phyloP scores from a whole-genome alignment of 345 rosid species.

The Theobroma cacao region DNA sequence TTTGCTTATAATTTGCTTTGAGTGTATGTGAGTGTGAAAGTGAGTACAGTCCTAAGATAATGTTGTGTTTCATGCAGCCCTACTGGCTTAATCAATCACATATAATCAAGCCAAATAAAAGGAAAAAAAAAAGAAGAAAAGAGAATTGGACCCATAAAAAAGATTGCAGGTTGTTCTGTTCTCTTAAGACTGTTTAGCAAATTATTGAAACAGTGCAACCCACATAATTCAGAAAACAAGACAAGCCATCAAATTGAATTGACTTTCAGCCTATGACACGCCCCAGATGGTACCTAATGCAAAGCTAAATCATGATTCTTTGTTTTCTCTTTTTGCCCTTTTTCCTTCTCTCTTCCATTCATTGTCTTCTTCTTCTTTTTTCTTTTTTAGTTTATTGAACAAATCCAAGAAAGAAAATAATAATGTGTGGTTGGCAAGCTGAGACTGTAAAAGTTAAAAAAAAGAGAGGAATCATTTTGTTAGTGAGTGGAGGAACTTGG shows the following conservation, averaged over 20 bases:
- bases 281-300: not conserved
- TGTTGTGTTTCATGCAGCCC: not conserved
- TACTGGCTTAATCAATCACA: not conserved
- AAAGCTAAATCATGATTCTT: not conserved
- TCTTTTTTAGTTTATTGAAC: not conserved
- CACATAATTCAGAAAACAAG: not conserved
- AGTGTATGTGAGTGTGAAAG: not conserved
- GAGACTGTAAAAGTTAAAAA: not conserved
- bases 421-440: not conserved
- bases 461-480: not conserved
- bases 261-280: not conserved
- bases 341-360: not conserved
- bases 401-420: not conserved
- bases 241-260: not conserved
- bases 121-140: no score
- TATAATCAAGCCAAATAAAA: not conserved
- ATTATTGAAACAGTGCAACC: not conserved
- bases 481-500: not conserved
- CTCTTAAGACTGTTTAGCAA: no score
- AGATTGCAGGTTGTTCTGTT: no score
- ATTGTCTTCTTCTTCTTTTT: not conserved
- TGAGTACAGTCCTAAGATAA: no score
- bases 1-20: no score
- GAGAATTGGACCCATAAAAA: no score
- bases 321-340: not conserved